phyloP scores from a whole-genome alignment of 139 green algal species.

The Raphidocelis subcapitata region DNA sequence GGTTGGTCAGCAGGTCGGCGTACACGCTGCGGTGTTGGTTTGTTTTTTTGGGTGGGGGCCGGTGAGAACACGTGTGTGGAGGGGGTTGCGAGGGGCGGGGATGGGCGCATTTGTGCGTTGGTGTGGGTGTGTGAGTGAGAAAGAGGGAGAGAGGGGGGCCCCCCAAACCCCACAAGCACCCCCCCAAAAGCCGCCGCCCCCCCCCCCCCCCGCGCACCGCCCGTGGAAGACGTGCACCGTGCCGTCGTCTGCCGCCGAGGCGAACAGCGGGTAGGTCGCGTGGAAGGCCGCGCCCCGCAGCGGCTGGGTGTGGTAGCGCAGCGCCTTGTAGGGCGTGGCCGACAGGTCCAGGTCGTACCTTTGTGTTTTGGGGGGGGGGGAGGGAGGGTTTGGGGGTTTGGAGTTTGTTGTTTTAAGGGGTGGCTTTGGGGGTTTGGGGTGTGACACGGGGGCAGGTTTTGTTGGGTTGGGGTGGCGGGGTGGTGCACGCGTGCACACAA shows the following conservation, averaged over 20 bases:
- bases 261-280: constrained; percentile 83
- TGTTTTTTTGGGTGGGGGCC: not conserved
- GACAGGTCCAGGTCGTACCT: constrained; percentile 97
- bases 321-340: constrained; percentile 87
- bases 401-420: too few species aligned
- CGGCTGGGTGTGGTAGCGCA: constrained; percentile 77
- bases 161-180: too few species aligned
- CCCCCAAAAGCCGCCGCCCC: too few species aligned
- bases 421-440: too few species aligned
- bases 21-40: constrained; percentile 86
- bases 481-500: not conserved
- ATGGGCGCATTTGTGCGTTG: too few species aligned
- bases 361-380: too few species aligned
- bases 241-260: constrained; percentile 80
- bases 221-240: constrained; percentile 92
- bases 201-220: constrained; percentile 52
- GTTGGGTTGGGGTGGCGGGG: too few species aligned
- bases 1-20: constrained; percentile 92
- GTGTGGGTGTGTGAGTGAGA: too few species aligned
- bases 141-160: too few species aligned
- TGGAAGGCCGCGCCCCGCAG: constrained; percentile 86
- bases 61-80: too few species aligned
- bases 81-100: not conserved
- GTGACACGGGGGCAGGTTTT: too few species aligned
- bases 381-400: constrained; percentile 1